phyloP scores from a whole-genome alignment of 306 rosid genomes.

The Cucurbita argyrosperma region DNA sequence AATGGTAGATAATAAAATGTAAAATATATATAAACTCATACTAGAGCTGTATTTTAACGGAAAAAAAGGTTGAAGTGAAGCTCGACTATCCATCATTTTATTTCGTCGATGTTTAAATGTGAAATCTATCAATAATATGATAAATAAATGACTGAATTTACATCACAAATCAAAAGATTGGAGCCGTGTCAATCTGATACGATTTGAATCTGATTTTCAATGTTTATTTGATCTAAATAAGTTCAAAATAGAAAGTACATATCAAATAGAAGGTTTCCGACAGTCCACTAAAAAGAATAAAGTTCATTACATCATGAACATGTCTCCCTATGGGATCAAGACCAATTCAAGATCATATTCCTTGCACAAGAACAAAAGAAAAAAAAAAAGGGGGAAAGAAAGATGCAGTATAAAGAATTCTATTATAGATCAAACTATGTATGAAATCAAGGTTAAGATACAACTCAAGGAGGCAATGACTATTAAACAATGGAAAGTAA shows the following conservation, averaged over 20 bases:
- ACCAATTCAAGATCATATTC: background rate
- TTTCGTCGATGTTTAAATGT: background rate
- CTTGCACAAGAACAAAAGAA: background rate
- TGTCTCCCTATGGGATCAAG: background rate
- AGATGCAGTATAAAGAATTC: slow-evolving; percentile 1
- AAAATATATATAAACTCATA: no score
- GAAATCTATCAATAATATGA: background rate
- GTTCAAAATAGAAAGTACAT: background rate
- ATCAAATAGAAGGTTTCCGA: background rate
- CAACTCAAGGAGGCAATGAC: background rate
- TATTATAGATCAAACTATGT: background rate
- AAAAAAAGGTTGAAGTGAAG: no score
- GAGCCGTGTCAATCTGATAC: background rate
- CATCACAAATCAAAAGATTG: background rate
- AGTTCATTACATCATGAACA: background rate
- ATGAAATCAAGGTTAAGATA: background rate
- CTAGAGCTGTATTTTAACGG: no score
- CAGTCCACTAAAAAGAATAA: background rate
- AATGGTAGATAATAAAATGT: no score
- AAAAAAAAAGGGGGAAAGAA: background rate
- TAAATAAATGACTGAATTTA: background rate
- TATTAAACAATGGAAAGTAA: background rate
- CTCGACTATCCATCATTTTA: no score
- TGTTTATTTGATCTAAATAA: background rate
- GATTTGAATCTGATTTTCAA: background rate